Base-by-base conservation (phyloP, 805 yeast species). In the Candida alai region DNA sequence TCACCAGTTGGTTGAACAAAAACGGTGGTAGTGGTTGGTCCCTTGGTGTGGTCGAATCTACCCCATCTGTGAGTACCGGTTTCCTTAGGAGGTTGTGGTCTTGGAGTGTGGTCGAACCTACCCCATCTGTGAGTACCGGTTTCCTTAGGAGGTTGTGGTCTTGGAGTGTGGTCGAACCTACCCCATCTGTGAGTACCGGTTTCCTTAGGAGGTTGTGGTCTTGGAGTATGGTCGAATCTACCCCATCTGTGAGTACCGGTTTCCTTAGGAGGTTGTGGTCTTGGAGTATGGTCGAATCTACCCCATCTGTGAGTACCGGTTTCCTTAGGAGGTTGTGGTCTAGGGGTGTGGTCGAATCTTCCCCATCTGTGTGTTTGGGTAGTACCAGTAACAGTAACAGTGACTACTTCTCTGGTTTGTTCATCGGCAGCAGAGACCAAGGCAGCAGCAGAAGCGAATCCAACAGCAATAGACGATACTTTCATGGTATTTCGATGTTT, bases 101-200 rank as follows among this genome's bases (percentile, higher is more conserved):
- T 69, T 12, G 24, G 19, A 62, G 49, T 74, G 59, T 73, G 70
- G 66, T 75, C 65, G 52, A 75, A 75, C 51, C 67, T 67, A 44
- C 84, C 84, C 45, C 64, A 65, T 41, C 57, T 71, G 64, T 77
- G 79, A 30, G 81, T 75, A 37, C 54, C 47, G 37, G 49, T 53
- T 23, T 28, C 26, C 1, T 26, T 21, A 12, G 34, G 44, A 13
- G 53, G 11, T 10, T 53, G 22, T 22, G 36, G 24, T 64, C 35
- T 69, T 12, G 24, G 13, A 62, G 49, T 74, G 58, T 73, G 70
- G 66, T 75, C 65, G 52, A 75, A 75, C 50, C 67, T 67, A 45
- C 84, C 84, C 45, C 64, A 65, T 41, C 57, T 70, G 65, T 77
- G 79, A 29, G 81, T 76, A 36, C 54, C 47, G 39, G 49, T 52